A percentile compares a stretch with the other conserved stretches of the same genome.
Evolutionary conservation across 2,329 filamentous ascomycete species (phyloP).

Genomic region (Hypoxylon sp.): DNA sequence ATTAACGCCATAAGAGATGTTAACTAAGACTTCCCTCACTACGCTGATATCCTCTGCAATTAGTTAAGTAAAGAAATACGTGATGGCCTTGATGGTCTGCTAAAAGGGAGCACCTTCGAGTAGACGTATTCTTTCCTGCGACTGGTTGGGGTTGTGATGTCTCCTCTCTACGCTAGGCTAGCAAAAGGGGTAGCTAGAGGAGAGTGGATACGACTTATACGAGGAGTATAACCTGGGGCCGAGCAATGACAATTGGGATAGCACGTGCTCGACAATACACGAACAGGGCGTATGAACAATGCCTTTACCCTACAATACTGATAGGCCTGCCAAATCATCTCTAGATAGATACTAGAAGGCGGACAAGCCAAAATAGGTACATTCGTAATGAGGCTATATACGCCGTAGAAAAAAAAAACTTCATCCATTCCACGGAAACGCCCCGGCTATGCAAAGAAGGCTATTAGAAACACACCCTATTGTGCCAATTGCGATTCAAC

Average conservation of each 20-base stretch:
- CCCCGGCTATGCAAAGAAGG: constrained; percentile 47
- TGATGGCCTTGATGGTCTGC: too few relatives aligned
- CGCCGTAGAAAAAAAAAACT: background rate
- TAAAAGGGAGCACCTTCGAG: too few relatives aligned
- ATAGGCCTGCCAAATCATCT: background rate
- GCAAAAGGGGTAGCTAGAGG: too few relatives aligned
- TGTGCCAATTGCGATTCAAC: constrained; percentile 10
- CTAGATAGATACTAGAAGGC: background rate
- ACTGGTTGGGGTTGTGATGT: too few relatives aligned
- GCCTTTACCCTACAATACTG: background rate
- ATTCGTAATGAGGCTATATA: constrained; percentile 8
- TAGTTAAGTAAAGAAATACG: too few relatives aligned
- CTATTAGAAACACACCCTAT: constrained; percentile 31
- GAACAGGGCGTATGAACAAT: background rate
- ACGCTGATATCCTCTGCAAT: too few relatives aligned
- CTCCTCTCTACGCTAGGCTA: too few relatives aligned
- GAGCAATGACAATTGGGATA: background rate
- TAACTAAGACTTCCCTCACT: background rate
- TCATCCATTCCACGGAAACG: constrained; percentile 37
- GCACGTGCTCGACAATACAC: background rate
- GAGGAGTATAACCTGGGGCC: background rate
- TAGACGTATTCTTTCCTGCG: too few relatives aligned
- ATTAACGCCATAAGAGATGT: background rate
- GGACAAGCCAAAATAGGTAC: background rate
- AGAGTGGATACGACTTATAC: background rate